Conservation (phyloP, 2,329 filamentous ascomycete genomes). For the Pseudogymnoascus sp. region DNA sequence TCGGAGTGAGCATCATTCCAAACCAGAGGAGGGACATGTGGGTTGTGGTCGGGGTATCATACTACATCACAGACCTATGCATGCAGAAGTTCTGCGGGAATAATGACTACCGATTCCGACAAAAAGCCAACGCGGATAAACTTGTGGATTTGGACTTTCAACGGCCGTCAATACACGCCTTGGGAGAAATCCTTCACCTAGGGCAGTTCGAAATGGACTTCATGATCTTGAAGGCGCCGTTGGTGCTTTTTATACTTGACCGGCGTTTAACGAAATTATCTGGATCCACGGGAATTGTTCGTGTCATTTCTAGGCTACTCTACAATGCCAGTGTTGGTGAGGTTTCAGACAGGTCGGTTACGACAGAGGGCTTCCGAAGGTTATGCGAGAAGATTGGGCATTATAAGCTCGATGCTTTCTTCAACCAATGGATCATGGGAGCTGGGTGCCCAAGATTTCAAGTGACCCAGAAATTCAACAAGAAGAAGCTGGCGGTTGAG, state of each 20-base stretch:
- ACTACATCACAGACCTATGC: slow-evolving; percentile 92
- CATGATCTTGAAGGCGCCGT: slow-evolving; percentile 78
- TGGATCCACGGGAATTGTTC: slow-evolving; percentile 72
- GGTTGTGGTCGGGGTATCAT: slow-evolving; percentile 82
- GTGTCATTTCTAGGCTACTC: slow-evolving; percentile 79
- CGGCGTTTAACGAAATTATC: slow-evolving; percentile 83
- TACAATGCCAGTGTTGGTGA: slow-evolving; percentile 79
- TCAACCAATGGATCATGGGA: slow-evolving; percentile 84
- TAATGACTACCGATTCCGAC: slow-evolving; percentile 86
- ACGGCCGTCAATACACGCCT: slow-evolving; percentile 71
- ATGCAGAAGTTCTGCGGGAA: slow-evolving; percentile 87
- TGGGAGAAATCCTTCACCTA: slow-evolving; percentile 69
- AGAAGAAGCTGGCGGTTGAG: slow-evolving; percentile 92
- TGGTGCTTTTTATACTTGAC: slow-evolving; percentile 91
- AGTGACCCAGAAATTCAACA: slow-evolving; percentile 88
- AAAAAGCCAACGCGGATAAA: slow-evolving; percentile 75
- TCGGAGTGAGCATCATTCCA: slow-evolving; percentile 84
- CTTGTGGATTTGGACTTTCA: slow-evolving; percentile 75
- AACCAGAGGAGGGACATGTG: slow-evolving; percentile 75
- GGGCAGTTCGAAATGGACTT: slow-evolving; percentile 86
- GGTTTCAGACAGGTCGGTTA: slow-evolving; percentile 61
- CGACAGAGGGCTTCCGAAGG: slow-evolving; percentile 67
- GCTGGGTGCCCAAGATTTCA: slow-evolving; percentile 84
- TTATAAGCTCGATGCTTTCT: slow-evolving; percentile 81
- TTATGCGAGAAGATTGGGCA: slow-evolving; percentile 84